Conservation (phyloP, 169 alveolate species). For the Eimeria maxima region DNA sequence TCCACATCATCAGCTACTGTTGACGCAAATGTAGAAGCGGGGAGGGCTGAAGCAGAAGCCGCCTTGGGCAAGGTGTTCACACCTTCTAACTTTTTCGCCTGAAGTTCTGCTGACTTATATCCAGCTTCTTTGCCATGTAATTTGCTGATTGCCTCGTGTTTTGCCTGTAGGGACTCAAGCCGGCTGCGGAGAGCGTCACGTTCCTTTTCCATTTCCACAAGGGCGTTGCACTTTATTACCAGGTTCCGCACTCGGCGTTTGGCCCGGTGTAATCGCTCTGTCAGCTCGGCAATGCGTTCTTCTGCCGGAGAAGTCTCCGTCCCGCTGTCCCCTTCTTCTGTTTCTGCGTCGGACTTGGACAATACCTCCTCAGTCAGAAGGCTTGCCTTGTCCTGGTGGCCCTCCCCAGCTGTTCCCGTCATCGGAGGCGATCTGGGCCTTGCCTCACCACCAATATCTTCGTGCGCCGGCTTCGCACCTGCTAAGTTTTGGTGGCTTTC, state of each 20-base stretch:
- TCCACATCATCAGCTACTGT: constrained; percentile 9
- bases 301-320: constrained; percentile 11
- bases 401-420: not conserved
- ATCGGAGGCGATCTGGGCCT: not conserved
- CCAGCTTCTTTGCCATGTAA: not conserved
- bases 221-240: constrained; percentile 67
- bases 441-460: not conserved
- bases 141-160: constrained; percentile 37
- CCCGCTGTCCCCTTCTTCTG: constrained; percentile 72
- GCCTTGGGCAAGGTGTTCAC: not conserved
- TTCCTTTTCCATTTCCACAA: constrained; percentile 68
- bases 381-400: constrained; percentile 15
- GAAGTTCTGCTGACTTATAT: not conserved
- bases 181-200: constrained; percentile 42
- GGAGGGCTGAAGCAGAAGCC: constrained; percentile 44
- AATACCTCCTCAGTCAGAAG: constrained; percentile 62
- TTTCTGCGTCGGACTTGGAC: constrained; percentile 76
- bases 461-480: not conserved
- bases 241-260: constrained; percentile 76
- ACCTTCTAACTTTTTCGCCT: not conserved
- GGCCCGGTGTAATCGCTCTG: constrained; percentile 63
- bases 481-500: not conserved
- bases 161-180: constrained; percentile 63
- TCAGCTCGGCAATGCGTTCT: constrained; percentile 52
- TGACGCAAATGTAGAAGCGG: constrained; percentile 9